Evolutionary conservation across 495 filamentous ascomycete genomes (phyloP), one percentile per base, ranked within the genome.

Genomic region (Gamarada debralockiae): DNA sequence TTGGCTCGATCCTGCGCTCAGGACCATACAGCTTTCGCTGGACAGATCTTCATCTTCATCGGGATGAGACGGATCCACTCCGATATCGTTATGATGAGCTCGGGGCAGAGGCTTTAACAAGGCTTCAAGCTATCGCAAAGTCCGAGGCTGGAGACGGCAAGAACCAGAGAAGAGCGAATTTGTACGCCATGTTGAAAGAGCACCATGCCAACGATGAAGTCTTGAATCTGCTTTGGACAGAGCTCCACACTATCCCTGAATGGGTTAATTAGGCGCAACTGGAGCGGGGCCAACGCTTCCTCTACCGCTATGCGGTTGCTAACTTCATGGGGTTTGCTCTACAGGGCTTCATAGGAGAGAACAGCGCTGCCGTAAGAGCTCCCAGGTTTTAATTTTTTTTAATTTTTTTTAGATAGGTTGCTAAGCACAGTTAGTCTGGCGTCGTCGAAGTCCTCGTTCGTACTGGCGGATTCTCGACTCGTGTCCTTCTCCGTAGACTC

Each of bases 391-490:
- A n/a, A n/a, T n/a, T n/a, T n/a, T n/a, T n/a, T n/a, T n/a, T n/a
- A n/a, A n/a, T n/a, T n/a, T n/a, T n/a, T n/a, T n/a, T n/a, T n/a
- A n/a, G n/a, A n/a, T n/a, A n/a, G n/a, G n/a, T n/a, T n/a, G n/a
- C n/a, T 14, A 82, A 82, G n/a, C 73, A 84, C 73, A 79, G 74
- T 6, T 71, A 76, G 14, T 70, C 67, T 0, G 72, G 84, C 4
- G 77, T 90, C 3, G 85, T 86, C 23, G 85, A 91, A 60, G 88
- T 86, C 0, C 73, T 92, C 2, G 71, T 82, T 18, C 74, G 87
- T n/a, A 93, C 89, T 14, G 87, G 88, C 14, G 89, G 89, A 0
- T 93, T 93, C 66, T 76, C 79, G 2, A 76, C 75, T 0, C 77
- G 82, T 53, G 78, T 84, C 10, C 83, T 86, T 2, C 76, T 81